Base-by-base conservation (phyloP, 306 rosid species). In the apple (Malus domestica) region DNA sequence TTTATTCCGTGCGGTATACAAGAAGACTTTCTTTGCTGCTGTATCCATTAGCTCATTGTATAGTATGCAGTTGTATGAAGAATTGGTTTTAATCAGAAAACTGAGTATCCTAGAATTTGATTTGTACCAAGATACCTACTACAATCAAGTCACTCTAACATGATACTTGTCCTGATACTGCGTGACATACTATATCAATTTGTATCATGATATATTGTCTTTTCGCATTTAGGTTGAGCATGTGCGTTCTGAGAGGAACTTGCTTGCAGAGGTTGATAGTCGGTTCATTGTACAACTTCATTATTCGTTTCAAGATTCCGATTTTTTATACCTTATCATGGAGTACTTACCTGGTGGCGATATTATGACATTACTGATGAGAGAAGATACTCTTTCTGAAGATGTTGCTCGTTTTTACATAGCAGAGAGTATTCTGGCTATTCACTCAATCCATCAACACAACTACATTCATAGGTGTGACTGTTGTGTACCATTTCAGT, bases 291-390 rank as follows among this genome's bases (percentile, higher is more conserved):
- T 96, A n/a, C 81, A 92, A 79, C 98, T 96, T 60, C 89, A 84
- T 74, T 96, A 92, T 87, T 96, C 99, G 38, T 96, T 96, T 86
- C 99, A 96, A 90, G 98, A 92, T 87, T 86, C 97, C 2, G 98
- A 96, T 75, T 96, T 87, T 87, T 81, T 96, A 63, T 96, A 96
- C 86, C 99, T 96, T 75, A 96, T 96, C 82, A 92, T 96, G 99
- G 99, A 96, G 85, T 96, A 96, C 82, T 87, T 96, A 86, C 99
- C 97, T 68, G 99, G 99, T 74, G 99, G 99, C 72, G 99, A 96
- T 85, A 96, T 92, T 46, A 96, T 96, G 99, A 96, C 99, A 72
- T 85, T 96, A 81, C 73, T 96, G 82, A 96, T 96, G 99, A 96
- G 99, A 75, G 97, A 96, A 87, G 99, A 96, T 85, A 83, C 83